Conservation (phyloP, 2,329 filamentous ascomycete genomes). For the Byssothecium circinans region DNA sequence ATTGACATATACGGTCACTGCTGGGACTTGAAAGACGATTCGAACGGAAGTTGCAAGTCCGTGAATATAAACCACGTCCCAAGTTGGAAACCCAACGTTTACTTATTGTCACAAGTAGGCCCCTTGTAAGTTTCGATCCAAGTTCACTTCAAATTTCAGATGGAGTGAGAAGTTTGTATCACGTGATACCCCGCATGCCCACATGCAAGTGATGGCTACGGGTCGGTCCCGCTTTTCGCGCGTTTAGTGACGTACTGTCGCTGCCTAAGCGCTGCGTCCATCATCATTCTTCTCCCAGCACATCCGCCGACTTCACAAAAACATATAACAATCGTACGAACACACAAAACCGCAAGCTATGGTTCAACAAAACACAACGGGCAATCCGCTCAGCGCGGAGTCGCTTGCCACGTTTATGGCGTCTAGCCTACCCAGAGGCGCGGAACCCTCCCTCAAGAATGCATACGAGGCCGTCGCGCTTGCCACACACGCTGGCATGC, state of each 20-base stretch:
- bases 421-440: constrained; percentile 45
- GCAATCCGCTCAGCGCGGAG: constrained; percentile 49
- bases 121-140: too few species aligned
- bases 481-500: constrained; percentile 80
- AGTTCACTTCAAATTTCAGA: too few species aligned
- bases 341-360: constrained; percentile 16
- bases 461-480: constrained; percentile 83
- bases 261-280: too few species aligned
- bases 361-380: constrained; percentile 32
- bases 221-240: too few species aligned
- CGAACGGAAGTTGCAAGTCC: too few species aligned
- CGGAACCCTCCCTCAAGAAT: constrained; percentile 57
- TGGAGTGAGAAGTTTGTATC: background rate
- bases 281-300: background rate
- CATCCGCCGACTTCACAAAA: constrained; percentile 2
- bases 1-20: too few species aligned
- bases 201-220: too few species aligned
- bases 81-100: too few species aligned
- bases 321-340: background rate
- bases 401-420: constrained; percentile 50
- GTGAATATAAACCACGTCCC: too few species aligned
- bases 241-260: background rate
- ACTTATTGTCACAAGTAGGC: too few species aligned
- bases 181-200: background rate
- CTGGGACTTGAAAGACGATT: too few species aligned